These are phyloP conservation scores for Dryas drummondii DNA, from an alignment of 306 rosid genomes.

Conservation along the genomic window DNA sequence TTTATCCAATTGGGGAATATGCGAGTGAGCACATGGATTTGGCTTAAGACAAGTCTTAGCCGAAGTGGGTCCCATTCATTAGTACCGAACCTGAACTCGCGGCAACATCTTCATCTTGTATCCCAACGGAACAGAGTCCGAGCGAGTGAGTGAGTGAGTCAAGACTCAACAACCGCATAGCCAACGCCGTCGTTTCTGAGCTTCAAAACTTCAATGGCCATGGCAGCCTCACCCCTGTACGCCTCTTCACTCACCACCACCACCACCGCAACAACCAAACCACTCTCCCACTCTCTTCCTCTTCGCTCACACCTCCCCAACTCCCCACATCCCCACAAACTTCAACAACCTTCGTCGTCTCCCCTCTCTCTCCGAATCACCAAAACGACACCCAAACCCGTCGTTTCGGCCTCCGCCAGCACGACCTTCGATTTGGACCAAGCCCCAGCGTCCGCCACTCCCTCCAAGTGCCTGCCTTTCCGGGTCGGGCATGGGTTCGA, in stretches of 20 bases:
- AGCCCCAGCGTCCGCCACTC: slow-evolving; percentile 35
- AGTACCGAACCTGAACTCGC: not conserved
- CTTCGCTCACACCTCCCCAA: slow-evolving; percentile 10
- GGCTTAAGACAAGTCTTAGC: slow-evolving; percentile 2
- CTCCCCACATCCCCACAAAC: slow-evolving; percentile 2
- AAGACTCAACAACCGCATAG: not conserved
- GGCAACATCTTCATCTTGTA: not conserved
- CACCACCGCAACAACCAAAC: slow-evolving; percentile 21
- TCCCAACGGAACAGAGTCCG: not conserved
- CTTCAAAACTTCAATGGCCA: slow-evolving; percentile 23
- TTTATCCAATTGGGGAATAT: not conserved
- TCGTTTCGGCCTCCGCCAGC: slow-evolving; percentile 38
- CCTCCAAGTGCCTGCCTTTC: slow-evolving; percentile 69
- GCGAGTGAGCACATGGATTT: not conserved
- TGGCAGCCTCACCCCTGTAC: slow-evolving; percentile 41
- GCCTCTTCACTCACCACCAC: slow-evolving; percentile 32
- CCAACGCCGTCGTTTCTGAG: not conserved
- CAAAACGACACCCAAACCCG: slow-evolving; percentile 5
- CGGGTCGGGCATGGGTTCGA: slow-evolving; percentile 95
- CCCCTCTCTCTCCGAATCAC: slow-evolving; percentile 26
- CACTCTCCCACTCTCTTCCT: slow-evolving; percentile 35
- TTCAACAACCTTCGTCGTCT: not conserved
- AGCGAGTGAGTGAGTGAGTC: not conserved
- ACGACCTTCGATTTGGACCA: slow-evolving; percentile 38
- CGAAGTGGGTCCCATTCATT: not conserved